Base-by-base conservation (phyloP, 495 filamentous ascomycete genomes). In the Aspergillus bertholletiae region DNA sequence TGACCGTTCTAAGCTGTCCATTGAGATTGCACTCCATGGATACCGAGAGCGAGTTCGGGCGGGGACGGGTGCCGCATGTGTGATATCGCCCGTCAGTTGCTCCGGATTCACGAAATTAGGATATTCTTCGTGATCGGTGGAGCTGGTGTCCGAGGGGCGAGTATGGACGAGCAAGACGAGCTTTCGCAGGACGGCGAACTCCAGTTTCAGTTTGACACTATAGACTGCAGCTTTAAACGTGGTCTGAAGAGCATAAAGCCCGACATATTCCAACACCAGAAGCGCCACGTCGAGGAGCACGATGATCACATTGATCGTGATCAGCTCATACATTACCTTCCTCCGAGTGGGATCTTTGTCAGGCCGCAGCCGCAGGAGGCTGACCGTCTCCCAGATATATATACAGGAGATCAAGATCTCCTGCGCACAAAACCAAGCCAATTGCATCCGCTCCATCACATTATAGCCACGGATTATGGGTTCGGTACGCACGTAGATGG, bases 201-300 rank as follows among this genome's bases (percentile, higher is more conserved):
- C 83, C 28, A 86, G 67, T 67, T 85, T 85, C 28, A 86, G 74
- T 63, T 86, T 86, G 60, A 85, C 72, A 54, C 77, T 79, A 67
- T 86, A 86, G 1, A 84, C 73, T 51, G 80, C 73, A 1, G 77
- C 72, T 56, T 85, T 85, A 49, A 81, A 59, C 0, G 78, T 76
- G 1, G 80, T 80, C 60, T 85, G 75, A 15, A 84, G 65, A 18
- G 73, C 66, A 53, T 82, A 83, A 39, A 74, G 67, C 17, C 77
- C 71, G 46, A 70, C 61, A 43, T 81, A 86, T 62, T 85, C 80
- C 11, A 83, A 69, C 6, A 69, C 72, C 24, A 86, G 65, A 8
- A 84, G 67, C n/a, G 73, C 63, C n/a, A 84, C 65, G 30, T 86
- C 76, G 65, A 84, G 63, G 34, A 71, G 51, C 24, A 81, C 76